Conservation (phyloP, 805 yeast species). For the Ogataea glucozyma region DNA sequence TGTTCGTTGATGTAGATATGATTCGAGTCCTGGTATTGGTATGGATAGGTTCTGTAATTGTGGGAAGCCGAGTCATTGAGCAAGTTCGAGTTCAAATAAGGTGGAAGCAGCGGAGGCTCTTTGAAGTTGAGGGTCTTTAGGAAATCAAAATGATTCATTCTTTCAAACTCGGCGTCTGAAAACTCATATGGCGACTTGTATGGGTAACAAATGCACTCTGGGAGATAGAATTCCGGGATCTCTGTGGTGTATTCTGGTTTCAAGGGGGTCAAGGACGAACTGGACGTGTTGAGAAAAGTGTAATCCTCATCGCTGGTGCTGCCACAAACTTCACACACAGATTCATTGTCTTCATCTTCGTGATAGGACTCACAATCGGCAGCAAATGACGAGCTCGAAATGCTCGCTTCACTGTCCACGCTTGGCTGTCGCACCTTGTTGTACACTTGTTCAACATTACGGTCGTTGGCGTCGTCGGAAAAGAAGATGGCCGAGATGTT, state of each 20-base stretch:
- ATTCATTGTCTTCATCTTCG: neutral
- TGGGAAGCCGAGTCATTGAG: slow-evolving; percentile 36
- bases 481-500: slow-evolving; percentile 30
- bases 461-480: slow-evolving; percentile 29
- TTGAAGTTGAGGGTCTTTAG: slow-evolving; percentile 30
- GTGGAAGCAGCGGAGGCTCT: slow-evolving; percentile 41
- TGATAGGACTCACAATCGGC: slow-evolving; percentile 8
- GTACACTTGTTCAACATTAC: slow-evolving; percentile 23
- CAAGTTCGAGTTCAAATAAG: slow-evolving; percentile 39
- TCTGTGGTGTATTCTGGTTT: slow-evolving; percentile 33
- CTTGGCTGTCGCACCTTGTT: slow-evolving; percentile 25
- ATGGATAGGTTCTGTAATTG: slow-evolving; percentile 33
- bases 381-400: slow-evolving; percentile 18
- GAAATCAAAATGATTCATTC: slow-evolving; percentile 37
- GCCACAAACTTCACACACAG: neutral
- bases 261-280: slow-evolving; percentile 1
- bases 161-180: slow-evolving; percentile 36
- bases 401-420: slow-evolving; percentile 2
- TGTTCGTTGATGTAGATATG: slow-evolving; percentile 33
- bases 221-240: slow-evolving; percentile 36
- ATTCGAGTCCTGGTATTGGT: slow-evolving; percentile 40
- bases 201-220: slow-evolving; percentile 35
- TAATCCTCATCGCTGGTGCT: too few relatives aligned
- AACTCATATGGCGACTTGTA: slow-evolving; percentile 36
- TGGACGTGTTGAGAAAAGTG: slow-evolving; percentile 19